Evolutionary conservation across 2,329 filamentous ascomycete species (phyloP).

Genomic region (Aspergillus flavus): DNA sequence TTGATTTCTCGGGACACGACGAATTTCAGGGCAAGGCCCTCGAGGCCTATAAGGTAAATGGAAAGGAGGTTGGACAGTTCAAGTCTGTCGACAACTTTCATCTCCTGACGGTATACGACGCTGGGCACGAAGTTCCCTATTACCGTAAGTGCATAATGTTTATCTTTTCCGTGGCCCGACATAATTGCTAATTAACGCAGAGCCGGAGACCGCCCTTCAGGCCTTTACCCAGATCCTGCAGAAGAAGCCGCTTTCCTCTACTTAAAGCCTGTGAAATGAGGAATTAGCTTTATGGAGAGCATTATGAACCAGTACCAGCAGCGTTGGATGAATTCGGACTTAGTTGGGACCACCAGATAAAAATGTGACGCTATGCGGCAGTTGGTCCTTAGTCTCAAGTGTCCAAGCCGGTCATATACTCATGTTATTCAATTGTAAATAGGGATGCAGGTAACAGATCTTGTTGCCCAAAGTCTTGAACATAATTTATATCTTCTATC

Average conservation of each 20-base stretch:
- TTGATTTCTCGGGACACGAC: constrained; percentile 46
- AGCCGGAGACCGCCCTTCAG: constrained; percentile 49
- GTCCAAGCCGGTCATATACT: neutral
- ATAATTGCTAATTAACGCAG: constrained; percentile 21
- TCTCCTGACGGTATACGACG: constrained; percentile 53
- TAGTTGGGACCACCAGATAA: neutral
- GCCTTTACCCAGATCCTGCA: constrained; percentile 52
- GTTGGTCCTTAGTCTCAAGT: neutral
- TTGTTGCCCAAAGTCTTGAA: neutral
- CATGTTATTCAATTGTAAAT: neutral
- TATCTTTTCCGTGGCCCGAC: constrained; percentile 16
- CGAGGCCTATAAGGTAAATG: constrained; percentile 52
- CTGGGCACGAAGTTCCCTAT: constrained; percentile 54
- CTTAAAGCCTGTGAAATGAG: constrained; percentile 10
- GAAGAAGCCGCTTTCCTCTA: constrained; percentile 23
- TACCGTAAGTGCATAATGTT: constrained; percentile 46
- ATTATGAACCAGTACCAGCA: neutral
- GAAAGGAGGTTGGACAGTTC: constrained; percentile 51
- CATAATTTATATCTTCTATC: neutral
- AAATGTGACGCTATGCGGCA: neutral
- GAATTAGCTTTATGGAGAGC: neutral
- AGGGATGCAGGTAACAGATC: neutral
- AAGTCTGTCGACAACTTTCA: constrained; percentile 55
- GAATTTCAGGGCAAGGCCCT: constrained; percentile 45
- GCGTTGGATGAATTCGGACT: neutral